Evolutionary conservation across 2,329 filamentous ascomycete species (phyloP).

Genomic region (Teratosphaeria pseudoeucalypti): DNA sequence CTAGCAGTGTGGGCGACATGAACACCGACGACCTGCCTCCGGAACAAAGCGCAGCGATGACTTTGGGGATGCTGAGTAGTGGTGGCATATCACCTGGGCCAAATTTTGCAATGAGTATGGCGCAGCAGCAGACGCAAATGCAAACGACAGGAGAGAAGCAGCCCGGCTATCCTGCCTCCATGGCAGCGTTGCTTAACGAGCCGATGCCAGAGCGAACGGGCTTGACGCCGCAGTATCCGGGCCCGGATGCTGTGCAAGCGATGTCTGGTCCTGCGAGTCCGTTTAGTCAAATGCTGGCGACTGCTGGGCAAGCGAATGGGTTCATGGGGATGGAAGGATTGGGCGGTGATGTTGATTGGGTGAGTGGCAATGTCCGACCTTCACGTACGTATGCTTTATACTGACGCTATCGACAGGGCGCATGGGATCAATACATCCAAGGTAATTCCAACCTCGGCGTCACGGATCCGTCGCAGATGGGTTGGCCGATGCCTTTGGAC

Average conservation of each 20-base stretch:
- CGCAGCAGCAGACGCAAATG: constrained; percentile 5
- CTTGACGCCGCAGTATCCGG: constrained; percentile 25
- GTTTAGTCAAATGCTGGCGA: constrained; percentile 23
- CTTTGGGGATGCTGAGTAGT: constrained; percentile 56
- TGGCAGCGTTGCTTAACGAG: constrained; percentile 26
- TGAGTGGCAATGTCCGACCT: constrained; percentile 28
- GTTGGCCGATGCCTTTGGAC: constrained; percentile 35
- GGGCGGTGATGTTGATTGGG: constrained; percentile 41
- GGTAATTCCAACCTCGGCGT: constrained; percentile 32
- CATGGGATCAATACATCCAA: constrained; percentile 61
- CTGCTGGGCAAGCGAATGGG: constrained; percentile 15
- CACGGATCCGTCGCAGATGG: constrained; percentile 30
- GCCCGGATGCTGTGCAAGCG: constrained; percentile 24
- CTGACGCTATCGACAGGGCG: constrained; percentile 39
- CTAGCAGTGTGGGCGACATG: constrained; percentile 14
- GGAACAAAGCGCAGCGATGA: constrained; percentile 58
- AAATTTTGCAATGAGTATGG: constrained; percentile 11
- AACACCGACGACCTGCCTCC: constrained; percentile 49
- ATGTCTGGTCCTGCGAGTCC: constrained; percentile 18
- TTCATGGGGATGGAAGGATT: constrained; percentile 47
- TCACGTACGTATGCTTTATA: neutral
- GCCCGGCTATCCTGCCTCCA: constrained; percentile 20
- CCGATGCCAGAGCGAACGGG: constrained; percentile 21
- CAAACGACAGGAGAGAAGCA: constrained; percentile 14
- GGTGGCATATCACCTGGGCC: constrained; percentile 45